Evolutionary conservation across 495 filamentous ascomycete genomes (phyloP).

Genomic region (Penicillium angulare): DNA sequence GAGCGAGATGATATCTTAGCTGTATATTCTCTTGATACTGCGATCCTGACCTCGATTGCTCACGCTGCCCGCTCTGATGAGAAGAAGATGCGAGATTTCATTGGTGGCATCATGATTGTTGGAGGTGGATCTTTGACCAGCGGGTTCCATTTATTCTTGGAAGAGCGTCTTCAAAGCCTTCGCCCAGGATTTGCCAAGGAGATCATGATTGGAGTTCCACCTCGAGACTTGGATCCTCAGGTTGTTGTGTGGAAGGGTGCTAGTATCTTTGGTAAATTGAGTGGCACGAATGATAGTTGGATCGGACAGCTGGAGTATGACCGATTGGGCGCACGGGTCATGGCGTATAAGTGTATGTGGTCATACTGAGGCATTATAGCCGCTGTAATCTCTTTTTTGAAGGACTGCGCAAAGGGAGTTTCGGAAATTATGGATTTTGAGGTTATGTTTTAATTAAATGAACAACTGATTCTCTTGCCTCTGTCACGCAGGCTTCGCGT

Average conservation of each 20-base stretch:
- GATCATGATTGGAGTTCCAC: slow-evolving; percentile 84
- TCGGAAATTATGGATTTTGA: background rate
- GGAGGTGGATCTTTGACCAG: slow-evolving; percentile 83
- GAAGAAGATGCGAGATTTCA: slow-evolving; percentile 85
- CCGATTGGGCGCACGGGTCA: slow-evolving; percentile 70
- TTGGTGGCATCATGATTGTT: slow-evolving; percentile 93
- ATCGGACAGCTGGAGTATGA: slow-evolving; percentile 87
- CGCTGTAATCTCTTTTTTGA: background rate
- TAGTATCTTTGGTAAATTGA: slow-evolving; percentile 93
- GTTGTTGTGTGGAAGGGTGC: slow-evolving; percentile 97
- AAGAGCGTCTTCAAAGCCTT: slow-evolving; percentile 70
- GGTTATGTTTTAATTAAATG: too few relatives aligned
- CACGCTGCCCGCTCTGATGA: slow-evolving; percentile 88
- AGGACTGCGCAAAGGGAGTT: background rate
- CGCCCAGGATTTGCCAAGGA: slow-evolving; percentile 72
- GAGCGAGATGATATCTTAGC: slow-evolving; percentile 83
- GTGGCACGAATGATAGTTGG: slow-evolving; percentile 87
- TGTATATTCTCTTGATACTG: slow-evolving; percentile 76
- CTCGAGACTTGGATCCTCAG: slow-evolving; percentile 89
- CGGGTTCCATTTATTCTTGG: slow-evolving; percentile 71
- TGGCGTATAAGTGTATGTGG: slow-evolving; percentile 92
- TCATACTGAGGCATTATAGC: slow-evolving; percentile 41
- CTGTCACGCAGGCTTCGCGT: too few relatives aligned
- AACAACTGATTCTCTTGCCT: too few relatives aligned
- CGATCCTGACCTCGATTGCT: slow-evolving; percentile 82